Evolutionary conservation across 352 stramenopile genomes (phyloP).

Genomic region (Thalassiosira livingstoniorum): DNA sequence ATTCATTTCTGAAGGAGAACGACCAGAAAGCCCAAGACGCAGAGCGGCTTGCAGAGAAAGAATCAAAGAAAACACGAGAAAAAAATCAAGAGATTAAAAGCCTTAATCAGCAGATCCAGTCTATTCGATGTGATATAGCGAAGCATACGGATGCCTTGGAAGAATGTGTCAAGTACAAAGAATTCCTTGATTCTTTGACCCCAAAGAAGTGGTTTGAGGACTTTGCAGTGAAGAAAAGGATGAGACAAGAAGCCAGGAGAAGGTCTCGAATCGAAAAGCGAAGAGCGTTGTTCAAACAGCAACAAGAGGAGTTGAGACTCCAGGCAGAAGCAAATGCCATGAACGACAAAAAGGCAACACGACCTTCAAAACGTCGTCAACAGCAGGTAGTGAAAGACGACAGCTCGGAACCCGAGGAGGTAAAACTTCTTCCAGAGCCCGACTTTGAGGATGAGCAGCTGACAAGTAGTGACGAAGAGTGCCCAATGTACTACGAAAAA

Average conservation of each 20-base stretch:
- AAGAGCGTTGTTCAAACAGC: constrained; percentile 30
- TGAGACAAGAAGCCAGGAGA: constrained; percentile 35
- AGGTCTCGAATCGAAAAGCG: constrained; percentile 38
- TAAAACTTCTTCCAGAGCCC: constrained; percentile 21
- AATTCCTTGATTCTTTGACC: constrained; percentile 92
- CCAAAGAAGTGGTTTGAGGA: constrained; percentile 88
- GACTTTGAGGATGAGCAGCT: constrained; percentile 66
- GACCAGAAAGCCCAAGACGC: constrained; percentile 29
- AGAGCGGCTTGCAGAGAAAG: constrained; percentile 90
- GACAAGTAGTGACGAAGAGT: constrained; percentile 88
- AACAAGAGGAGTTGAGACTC: constrained; percentile 66
- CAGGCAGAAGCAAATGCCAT: background rate
- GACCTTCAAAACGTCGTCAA: background rate
- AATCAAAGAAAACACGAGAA: constrained; percentile 89
- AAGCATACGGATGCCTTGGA: constrained; percentile 94
- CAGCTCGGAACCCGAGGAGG: constrained; percentile 5
- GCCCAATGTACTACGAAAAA: constrained; percentile 95
- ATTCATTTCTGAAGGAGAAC: constrained; percentile 37
- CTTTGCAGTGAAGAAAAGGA: constrained; percentile 71
- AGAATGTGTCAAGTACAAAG: constrained; percentile 93
- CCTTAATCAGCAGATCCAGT: constrained; percentile 94
- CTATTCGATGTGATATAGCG: constrained; percentile 92
- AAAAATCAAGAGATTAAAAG: constrained; percentile 96
- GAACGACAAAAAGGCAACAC: background rate
- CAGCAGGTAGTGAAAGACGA: background rate